Base-by-base conservation (phyloP, 2,329 filamentous ascomycete genomes). In the Lojkania enalia region DNA sequence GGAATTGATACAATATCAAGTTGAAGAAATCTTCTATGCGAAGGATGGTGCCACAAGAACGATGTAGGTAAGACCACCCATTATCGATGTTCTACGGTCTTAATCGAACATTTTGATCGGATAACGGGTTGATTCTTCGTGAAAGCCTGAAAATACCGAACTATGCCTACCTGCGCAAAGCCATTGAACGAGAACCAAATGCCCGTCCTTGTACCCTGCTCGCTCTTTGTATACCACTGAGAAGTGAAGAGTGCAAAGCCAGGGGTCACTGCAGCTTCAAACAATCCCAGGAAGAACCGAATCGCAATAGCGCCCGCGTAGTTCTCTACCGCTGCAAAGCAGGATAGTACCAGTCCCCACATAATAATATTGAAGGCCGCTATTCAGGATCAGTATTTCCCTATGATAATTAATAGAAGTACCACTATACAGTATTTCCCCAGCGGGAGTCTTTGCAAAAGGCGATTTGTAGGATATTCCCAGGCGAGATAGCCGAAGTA, bases 161-260 rank as follows among this genome's bases (percentile, higher is more conserved):
- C 20, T 15, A 35, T 6, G 18, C 27, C n/a, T 46, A 55, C 52
- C 49, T 71, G 82, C 0, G 79, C 83, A 40, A 78, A 78, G 2
- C 83, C 83, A 49, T 85, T 85, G 71, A 85, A 86, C 38, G 73
- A 78, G 68, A 87, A 87, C 85, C 85, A 88, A 43, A 87, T 79
- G 3, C 78, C 79, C 1, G 79, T 80, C 6, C 85, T 72, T 0
- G 75, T 71, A 1, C 81, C 82, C 69, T 88, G 85, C 61, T 88
- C 85, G 42, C 75, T 74, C 63, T 83, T 83, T 1, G 86, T 88
- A 56, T 87, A 89, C 85, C 85, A 88, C 68, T 87, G 83, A 3
- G 75, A 80, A 1, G 84, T 87, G 54, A 88, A 77, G 1, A 88
- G 73, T 0, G 82, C 80, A 54, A 87, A 87, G 0, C 84, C 84